phyloP scores from a whole-genome alignment of 2,329 filamentous ascomycete species.

The Albifimbria verrucaria region DNA sequence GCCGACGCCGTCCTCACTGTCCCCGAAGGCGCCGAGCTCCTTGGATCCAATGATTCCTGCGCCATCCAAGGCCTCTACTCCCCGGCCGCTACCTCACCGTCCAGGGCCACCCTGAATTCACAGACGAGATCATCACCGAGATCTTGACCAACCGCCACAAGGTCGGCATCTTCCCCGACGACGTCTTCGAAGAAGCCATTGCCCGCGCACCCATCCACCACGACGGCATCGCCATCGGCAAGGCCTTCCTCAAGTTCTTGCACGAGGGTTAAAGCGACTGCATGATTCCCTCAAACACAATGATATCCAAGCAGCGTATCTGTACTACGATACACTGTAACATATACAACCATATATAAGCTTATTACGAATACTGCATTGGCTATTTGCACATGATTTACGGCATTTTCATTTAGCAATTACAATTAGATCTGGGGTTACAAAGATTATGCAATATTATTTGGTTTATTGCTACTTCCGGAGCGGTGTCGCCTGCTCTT shows the following conservation, averaged over 20 bases:
- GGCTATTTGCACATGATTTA: not conserved
- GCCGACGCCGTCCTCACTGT: slow-evolving; percentile 39
- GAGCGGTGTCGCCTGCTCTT: too few species aligned
- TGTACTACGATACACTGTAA: not conserved
- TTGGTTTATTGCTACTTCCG: too few species aligned
- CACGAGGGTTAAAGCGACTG: slow-evolving; percentile 43
- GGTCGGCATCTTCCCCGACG: slow-evolving; percentile 67
- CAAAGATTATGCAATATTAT: too few species aligned
- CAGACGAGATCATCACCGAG: slow-evolving; percentile 34
- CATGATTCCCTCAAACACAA: not conserved
- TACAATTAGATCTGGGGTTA: too few species aligned
- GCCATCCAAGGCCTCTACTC: slow-evolving; percentile 40
- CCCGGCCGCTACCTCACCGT: slow-evolving; percentile 36
- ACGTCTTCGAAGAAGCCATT: slow-evolving; percentile 66
- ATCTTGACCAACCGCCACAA: slow-evolving; percentile 51
- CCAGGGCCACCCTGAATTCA: slow-evolving; percentile 48
- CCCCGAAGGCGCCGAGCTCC: slow-evolving; percentile 34
- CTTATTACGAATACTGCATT: not conserved
- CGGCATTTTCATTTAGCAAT: not conserved
- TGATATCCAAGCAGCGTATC: not conserved
- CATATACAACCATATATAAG: not conserved
- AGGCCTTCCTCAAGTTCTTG: slow-evolving; percentile 74
- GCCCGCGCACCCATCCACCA: slow-evolving; percentile 63
- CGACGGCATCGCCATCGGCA: slow-evolving; percentile 74
- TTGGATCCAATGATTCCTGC: slow-evolving; percentile 39